These are phyloP conservation scores for Evernia prunastri DNA, from an alignment of 495 filamentous ascomycete genomes.

Conservation along the genomic window DNA sequence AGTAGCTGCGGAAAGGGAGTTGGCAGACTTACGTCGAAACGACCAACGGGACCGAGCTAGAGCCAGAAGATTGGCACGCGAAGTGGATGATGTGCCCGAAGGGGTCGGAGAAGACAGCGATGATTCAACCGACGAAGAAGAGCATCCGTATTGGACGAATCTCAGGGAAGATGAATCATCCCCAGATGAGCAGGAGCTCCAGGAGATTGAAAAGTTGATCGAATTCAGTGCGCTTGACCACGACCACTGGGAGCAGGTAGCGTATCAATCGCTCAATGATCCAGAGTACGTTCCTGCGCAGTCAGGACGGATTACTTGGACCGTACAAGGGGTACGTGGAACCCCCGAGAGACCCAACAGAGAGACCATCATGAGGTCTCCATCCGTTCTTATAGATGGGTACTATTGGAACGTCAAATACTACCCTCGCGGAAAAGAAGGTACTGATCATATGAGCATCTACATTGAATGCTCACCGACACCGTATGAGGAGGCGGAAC, in stretches of 20 bases:
- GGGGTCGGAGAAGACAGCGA: slow-evolving; percentile 22
- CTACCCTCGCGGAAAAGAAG: slow-evolving; percentile 58
- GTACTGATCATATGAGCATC: slow-evolving; percentile 51
- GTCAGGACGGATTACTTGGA: slow-evolving; percentile 56
- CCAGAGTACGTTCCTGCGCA: slow-evolving; percentile 48
- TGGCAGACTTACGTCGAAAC: slow-evolving; percentile 5
- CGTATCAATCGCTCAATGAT: slow-evolving; percentile 53
- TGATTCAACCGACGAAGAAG: slow-evolving; percentile 31
- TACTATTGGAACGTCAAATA: slow-evolving; percentile 67
- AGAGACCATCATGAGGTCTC: slow-evolving; percentile 54
- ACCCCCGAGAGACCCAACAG: slow-evolving; percentile 55
- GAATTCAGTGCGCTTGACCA: slow-evolving; percentile 52
- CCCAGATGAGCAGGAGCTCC: slow-evolving; percentile 55
- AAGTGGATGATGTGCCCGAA: slow-evolving; percentile 19
- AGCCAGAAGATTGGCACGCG: slow-evolving; percentile 16
- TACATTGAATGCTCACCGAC: slow-evolving; percentile 57
- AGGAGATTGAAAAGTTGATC: slow-evolving; percentile 48
- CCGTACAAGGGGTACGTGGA: slow-evolving; percentile 52
- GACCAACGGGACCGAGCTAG: slow-evolving; percentile 9
- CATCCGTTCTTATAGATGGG: slow-evolving; percentile 50
- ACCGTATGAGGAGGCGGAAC: slow-evolving; percentile 34
- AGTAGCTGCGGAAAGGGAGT: slow-evolving; percentile 11
- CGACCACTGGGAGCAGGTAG: slow-evolving; percentile 53
- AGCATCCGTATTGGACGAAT: slow-evolving; percentile 45
- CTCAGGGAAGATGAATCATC: slow-evolving; percentile 50